Conservation (phyloP, 2,329 filamentous ascomycete genomes). For the Fusarium ambrosium region DNA sequence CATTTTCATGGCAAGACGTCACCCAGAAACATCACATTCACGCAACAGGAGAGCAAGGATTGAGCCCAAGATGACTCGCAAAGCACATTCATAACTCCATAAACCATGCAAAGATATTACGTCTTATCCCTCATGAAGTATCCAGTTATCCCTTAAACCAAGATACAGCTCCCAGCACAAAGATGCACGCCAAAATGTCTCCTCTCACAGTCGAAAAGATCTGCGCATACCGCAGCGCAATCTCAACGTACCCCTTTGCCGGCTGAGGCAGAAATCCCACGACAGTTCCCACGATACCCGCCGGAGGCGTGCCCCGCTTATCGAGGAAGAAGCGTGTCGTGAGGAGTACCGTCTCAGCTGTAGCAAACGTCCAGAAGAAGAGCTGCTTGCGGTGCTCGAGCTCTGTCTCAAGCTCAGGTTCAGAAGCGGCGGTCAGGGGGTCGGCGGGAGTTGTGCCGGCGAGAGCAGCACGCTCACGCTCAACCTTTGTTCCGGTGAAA, state of each 20-base stretch:
- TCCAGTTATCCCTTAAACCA: constrained; percentile 55
- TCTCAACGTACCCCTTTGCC: constrained; percentile 71
- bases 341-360: constrained; percentile 79
- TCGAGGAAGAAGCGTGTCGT: constrained; percentile 79
- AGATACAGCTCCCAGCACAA: constrained; percentile 74
- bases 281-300: constrained; percentile 74
- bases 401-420: constrained; percentile 48
- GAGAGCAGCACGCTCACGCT: constrained; percentile 63
- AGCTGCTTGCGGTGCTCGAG: constrained; percentile 51
- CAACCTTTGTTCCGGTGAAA: constrained; percentile 75
- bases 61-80: neutral
- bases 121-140: neutral
- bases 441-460: constrained; percentile 43
- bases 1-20: neutral
- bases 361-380: constrained; percentile 87
- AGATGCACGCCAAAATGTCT: constrained; percentile 82
- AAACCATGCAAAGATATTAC: constrained; percentile 10
- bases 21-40: neutral
- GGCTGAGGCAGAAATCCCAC: constrained; percentile 76
- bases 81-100: constrained; percentile 11
- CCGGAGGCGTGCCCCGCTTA: constrained; percentile 67
- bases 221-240: constrained; percentile 74
- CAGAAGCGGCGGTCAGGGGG: constrained; percentile 37
- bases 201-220: constrained; percentile 79
- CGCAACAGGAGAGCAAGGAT: neutral